A percentile compares a stretch with the other conserved stretches of the same genome.
phyloP scores from a whole-genome alignment of 1,139 yeast species.

The Suhomyces choctaworum region DNA sequence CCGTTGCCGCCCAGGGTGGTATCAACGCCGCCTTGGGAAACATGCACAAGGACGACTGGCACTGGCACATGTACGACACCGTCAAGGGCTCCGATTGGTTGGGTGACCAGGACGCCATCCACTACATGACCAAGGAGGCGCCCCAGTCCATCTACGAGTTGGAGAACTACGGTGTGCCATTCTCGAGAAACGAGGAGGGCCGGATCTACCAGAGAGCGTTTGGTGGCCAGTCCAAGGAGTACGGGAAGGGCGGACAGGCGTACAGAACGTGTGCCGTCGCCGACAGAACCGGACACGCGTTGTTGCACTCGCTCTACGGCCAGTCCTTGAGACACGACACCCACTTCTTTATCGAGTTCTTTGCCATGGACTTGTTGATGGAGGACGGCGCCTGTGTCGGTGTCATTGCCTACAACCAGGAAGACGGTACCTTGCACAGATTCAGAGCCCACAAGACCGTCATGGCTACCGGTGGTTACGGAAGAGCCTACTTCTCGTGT shows the following conservation, averaged over 20 bases:
- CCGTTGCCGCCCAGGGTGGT: conserved; percentile 99
- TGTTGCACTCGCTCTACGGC: conserved; percentile 93
- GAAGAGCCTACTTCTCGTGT: conserved; percentile 97
- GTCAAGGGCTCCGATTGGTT: conserved; percentile 99
- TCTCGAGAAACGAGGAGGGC: conserved; percentile 96
- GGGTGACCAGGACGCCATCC: conserved; percentile 99
- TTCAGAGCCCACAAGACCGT: conserved; percentile 96
- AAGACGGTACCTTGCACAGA: conserved; percentile 97
- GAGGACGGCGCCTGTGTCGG: conserved; percentile 97
- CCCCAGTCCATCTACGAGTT: conserved; percentile 94
- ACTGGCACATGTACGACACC: conserved; percentile 99
- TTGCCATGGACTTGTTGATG: conserved; percentile 92
- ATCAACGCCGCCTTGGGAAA: conserved; percentile 97
- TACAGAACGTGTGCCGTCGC: conserved; percentile 99
- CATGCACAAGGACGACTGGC: conserved; percentile 99
- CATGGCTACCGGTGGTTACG: conserved; percentile 98
- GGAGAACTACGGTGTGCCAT: conserved; percentile 98
- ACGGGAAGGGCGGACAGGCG: conserved; percentile 98
- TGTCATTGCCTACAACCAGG: conserved; percentile 96
- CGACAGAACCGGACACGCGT: conserved; percentile 98
- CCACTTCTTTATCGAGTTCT: conserved; percentile 96
- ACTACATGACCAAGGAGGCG: conserved; percentile 98
- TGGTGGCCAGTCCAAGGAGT: conserved; percentile 96
- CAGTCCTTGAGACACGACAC: conserved; percentile 96
- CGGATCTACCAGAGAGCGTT: conserved; percentile 98